A percentile compares a stretch with the other conserved stretches of the same genome.
Evolutionary conservation across 225 moss, liverwort and hornwort species (phyloP).

Genomic region (Thuidium tamariscinum): DNA sequence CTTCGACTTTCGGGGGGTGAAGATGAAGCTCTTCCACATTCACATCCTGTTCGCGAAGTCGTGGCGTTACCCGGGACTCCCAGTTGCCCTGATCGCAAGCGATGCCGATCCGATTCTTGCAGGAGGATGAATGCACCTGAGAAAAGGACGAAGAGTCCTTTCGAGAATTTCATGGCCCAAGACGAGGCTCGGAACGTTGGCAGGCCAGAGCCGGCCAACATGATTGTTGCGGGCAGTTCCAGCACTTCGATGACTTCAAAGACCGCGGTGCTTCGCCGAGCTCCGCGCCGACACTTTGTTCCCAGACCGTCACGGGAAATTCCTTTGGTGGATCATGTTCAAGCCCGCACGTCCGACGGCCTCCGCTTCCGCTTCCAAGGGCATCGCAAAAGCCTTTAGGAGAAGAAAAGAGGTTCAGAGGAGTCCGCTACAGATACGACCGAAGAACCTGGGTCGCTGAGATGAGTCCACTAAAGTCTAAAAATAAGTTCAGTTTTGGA

Average conservation of each 20-base stretch:
- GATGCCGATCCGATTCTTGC: background rate
- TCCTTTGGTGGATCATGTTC: background rate
- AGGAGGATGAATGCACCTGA: background rate
- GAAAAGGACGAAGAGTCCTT: background rate
- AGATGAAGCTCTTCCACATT: too few relatives aligned
- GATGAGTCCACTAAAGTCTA: background rate
- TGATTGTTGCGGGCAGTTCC: background rate
- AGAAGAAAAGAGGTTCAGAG: background rate
- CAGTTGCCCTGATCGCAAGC: too few relatives aligned
- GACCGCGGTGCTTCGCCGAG: background rate
- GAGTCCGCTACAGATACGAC: background rate
- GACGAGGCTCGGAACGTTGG: background rate
- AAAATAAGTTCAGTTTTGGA: accelerated
- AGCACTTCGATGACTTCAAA: background rate
- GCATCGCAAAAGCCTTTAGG: background rate
- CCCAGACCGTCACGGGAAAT: background rate
- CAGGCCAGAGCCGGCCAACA: background rate
- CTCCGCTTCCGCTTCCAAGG: background rate
- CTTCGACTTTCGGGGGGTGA: background rate
- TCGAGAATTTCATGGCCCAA: background rate
- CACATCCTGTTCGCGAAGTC: too few relatives aligned
- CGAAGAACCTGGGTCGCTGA: background rate
- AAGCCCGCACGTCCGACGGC: background rate
- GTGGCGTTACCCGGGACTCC: too few relatives aligned
- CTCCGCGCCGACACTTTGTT: too few relatives aligned